Conservation (phyloP, 768 basidiomycete genomes). For the Pleurotus eryngii region DNA sequence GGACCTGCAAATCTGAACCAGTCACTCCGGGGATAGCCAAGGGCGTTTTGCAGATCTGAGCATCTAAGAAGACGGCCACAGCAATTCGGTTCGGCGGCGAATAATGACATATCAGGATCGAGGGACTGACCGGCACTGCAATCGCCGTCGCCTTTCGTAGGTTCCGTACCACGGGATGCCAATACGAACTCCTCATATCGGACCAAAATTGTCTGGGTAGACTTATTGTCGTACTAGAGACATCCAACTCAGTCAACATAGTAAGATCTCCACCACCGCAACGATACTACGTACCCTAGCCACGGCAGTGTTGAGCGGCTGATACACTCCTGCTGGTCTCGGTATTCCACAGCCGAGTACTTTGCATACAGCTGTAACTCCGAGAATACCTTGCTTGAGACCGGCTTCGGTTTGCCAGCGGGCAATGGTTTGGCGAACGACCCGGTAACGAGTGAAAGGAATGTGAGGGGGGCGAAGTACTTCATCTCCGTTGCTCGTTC, state of each 20-base stretch:
- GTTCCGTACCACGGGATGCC: constrained; percentile 1
- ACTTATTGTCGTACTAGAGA: constrained; percentile 1
- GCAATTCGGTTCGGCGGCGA: background rate
- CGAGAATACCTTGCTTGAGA: background rate
- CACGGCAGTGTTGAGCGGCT: constrained; percentile 3
- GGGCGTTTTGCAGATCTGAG: background rate
- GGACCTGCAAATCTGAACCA: background rate
- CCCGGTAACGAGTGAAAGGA: too few species aligned
- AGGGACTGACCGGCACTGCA: background rate
- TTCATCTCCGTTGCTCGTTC: too few species aligned
- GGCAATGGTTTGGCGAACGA: background rate
- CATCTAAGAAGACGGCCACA: background rate
- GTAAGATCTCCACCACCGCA: background rate
- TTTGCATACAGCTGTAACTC: constrained; percentile 3
- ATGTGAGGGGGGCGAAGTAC: too few species aligned
- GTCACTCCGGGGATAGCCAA: background rate
- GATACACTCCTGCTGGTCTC: constrained; percentile 3
- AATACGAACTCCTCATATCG: constrained; percentile 2
- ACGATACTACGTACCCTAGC: background rate
- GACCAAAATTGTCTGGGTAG: background rate
- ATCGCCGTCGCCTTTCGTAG: background rate
- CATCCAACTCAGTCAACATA: background rate
- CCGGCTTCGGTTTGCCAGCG: background rate
- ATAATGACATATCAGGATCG: background rate
- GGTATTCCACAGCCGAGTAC: constrained; percentile 1